Evolutionary conservation across 768 basidiomycete genomes (phyloP).

Genomic region (Termitomyces sp.): DNA sequence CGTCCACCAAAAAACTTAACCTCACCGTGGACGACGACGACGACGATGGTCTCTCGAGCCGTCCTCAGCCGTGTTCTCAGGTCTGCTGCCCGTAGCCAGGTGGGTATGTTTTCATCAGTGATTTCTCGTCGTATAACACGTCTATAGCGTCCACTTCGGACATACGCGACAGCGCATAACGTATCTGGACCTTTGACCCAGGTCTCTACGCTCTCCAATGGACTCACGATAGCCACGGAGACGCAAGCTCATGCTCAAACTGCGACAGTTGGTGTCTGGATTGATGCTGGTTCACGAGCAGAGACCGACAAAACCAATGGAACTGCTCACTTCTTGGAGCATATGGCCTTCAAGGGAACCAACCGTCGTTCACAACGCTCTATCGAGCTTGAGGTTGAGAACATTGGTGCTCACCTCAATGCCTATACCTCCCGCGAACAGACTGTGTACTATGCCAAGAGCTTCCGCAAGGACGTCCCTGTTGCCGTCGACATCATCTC

Average conservation of each 20-base stretch:
- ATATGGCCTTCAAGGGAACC: constrained; percentile 98
- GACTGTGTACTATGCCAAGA: constrained; percentile 99
- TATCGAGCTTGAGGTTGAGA: constrained; percentile 96
- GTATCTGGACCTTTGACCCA: constrained; percentile 74
- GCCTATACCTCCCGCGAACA: constrained; percentile 99
- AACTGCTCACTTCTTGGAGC: constrained; percentile 97
- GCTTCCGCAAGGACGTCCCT: constrained; percentile 92
- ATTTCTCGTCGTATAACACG: neutral
- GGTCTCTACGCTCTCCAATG: constrained; percentile 90
- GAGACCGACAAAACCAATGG: constrained; percentile 95
- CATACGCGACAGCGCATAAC: constrained; percentile 71
- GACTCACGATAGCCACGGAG: constrained; percentile 93
- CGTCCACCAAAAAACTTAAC: constrained; percentile 11
- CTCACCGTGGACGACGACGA: constrained; percentile 18
- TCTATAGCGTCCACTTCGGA: constrained; percentile 35
- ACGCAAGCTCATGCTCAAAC: constrained; percentile 88
- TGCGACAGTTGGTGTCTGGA: constrained; percentile 99
- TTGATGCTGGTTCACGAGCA: constrained; percentile 95
- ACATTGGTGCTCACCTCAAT: constrained; percentile 94
- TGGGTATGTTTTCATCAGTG: neutral
- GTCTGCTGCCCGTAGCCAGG: constrained; percentile 18
- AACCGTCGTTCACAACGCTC: constrained; percentile 80
- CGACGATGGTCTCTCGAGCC: constrained; percentile 26
- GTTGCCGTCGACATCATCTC: constrained; percentile 93
- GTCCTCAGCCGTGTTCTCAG: constrained; percentile 24